A percentile compares a stretch with the other conserved stretches of the same genome.
Evolutionary conservation across 1,284 basidiomycete species (phyloP).

Genomic region (Tetrapyrgos nigripes): DNA sequence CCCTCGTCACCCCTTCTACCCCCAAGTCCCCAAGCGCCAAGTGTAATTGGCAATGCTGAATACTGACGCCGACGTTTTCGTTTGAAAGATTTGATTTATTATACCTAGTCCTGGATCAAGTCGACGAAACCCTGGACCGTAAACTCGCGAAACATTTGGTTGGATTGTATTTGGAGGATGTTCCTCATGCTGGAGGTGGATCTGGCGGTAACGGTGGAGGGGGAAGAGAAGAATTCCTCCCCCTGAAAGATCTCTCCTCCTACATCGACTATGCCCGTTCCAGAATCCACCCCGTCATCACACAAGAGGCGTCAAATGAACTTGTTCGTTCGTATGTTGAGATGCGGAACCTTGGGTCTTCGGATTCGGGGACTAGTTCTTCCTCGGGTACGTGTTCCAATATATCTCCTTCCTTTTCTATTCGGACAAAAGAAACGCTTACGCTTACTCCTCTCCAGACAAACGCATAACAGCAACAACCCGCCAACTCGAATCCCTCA

Average conservation of each 20-base stretch:
- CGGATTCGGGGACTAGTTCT: no score
- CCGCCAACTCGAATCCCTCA: conserved; percentile 96
- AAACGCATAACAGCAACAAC: conserved; percentile 98
- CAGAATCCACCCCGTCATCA: conserved; percentile 90
- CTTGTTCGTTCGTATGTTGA: conserved; percentile 92
- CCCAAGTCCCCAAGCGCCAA: no score
- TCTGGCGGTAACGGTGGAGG: no score
- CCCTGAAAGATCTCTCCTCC: conserved; percentile 88
- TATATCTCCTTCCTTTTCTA: no score
- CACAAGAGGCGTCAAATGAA: conserved; percentile 84
- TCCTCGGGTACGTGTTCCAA: no score
- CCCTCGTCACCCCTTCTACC: no score
- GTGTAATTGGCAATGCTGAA: no score
- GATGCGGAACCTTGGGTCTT: conserved; percentile 94
- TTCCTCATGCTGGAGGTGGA: no score
- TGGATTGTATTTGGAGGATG: conserved; percentile 92
- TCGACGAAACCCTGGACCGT: conserved; percentile 91
- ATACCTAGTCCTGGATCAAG: conserved; percentile 96
- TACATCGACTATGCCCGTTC: conserved; percentile 95
- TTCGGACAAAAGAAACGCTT: no score
- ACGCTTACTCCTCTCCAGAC: no score
- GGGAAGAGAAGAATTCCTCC: conserved; percentile 40
- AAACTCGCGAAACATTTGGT: conserved; percentile 93
- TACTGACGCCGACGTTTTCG: no score
- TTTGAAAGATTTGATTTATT: conserved; percentile 97